Base-by-base conservation (phyloP, 371 early-diverging fungal species). In the Lichtheimia ornata region DNA sequence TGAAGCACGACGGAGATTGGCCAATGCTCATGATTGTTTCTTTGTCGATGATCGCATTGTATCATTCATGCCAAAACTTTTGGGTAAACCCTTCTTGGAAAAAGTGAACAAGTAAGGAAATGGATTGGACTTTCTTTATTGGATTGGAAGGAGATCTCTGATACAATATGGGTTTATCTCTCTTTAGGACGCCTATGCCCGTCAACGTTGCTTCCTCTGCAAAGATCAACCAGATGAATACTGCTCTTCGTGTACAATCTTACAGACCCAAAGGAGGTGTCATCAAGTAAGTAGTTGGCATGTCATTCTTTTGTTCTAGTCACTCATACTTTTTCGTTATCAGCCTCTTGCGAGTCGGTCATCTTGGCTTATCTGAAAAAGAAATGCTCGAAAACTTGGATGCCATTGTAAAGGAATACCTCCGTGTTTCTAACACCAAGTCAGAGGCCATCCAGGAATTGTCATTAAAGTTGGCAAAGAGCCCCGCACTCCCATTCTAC, bases 11-110 rank as follows among this genome's bases (percentile, higher is more conserved):
- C 47, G 47, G n/a, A 47, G 22, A 18, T 22, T 47, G n/a, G 18
- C 11, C 47, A 47, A 18, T n/a, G 47, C 47, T 18, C 17, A 47
- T 11, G 47, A 47, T 9, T 5, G n/a, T 47, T 47, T 47, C 47
- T 47, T 18, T 47, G 47, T 47, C 17, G 47, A 47, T 47, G 47
- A 47, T 47, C 47, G 47, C 22, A 47, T 47, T 47, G 47, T 47
- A 5, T 18, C 18, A n/a, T 47, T 47, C 47, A 47, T 47, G 47
- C 47, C 47, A n/a, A 22, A 22, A n/a, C 47, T 47, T 2, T 22
- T 47, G n/a, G 47, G 47, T 47, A 47, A 22, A 18, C 6, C 22
- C 11, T 47, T 47, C 17, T 47, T 47, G 47, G 22, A 47, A 47
- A 47, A 47, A 47, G 18, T 5, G 1, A 47, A 47, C 18, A 47